Evolutionary conservation across 1,284 basidiomycete genomes (phyloP).

Genomic region (Microbotryomycetes sp.): DNA sequence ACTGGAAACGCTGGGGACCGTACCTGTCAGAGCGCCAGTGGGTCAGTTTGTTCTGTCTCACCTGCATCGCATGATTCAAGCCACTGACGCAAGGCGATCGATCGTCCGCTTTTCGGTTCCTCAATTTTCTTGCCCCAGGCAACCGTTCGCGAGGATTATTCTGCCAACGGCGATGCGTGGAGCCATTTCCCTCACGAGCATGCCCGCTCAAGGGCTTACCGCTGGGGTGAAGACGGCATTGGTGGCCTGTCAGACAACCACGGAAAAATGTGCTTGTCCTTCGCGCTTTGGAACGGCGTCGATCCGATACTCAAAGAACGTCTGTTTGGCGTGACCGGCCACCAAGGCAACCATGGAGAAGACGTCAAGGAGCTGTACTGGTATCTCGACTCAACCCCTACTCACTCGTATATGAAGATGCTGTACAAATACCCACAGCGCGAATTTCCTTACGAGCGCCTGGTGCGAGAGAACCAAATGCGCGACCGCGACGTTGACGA

Average conservation of each 20-base stretch:
- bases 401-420: conserved; percentile 95
- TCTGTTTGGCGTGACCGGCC: conserved; percentile 85
- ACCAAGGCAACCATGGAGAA: conserved; percentile 97
- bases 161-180: conserved; percentile 93
- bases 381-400: conserved; percentile 95
- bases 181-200: conserved; percentile 94
- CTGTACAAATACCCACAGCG: conserved; percentile 95
- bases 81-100: neutral
- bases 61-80: neutral
- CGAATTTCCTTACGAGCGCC: conserved; percentile 84
- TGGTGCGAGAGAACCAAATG: conserved; percentile 75
- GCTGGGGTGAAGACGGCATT: conserved; percentile 98
- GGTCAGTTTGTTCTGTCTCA: conserved; percentile 50
- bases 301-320: conserved; percentile 95
- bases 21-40: conserved; percentile 96
- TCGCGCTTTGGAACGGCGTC: conserved; percentile 90
- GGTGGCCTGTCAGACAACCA: conserved; percentile 96
- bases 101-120: conserved; percentile 2
- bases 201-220: conserved; percentile 85
- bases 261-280: conserved; percentile 78
- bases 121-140: conserved; percentile 50
- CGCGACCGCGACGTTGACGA: conserved; percentile 79
- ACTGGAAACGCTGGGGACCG: conserved; percentile 99
- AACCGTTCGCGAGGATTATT: conserved; percentile 97
- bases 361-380: conserved; percentile 98